A percentile compares a stretch with the other conserved stretches of the same genome.
Evolutionary conservation across 106 monocot species (phyloP).

Genomic region (Dioscorea alata): DNA sequence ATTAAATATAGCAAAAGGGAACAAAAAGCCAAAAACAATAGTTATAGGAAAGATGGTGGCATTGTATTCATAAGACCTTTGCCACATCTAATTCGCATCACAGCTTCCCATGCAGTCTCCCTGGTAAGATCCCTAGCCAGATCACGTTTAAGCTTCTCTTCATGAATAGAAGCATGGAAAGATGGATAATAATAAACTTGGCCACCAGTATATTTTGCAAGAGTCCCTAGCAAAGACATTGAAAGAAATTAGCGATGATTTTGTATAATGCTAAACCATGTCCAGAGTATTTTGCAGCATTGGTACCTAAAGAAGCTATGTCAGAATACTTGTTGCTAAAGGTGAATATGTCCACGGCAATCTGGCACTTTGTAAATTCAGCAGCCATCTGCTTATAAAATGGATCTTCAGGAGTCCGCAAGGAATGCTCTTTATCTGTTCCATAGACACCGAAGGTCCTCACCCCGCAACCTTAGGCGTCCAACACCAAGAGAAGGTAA

Average conservation of each 20-base stretch:
- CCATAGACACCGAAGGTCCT: slow-evolving; percentile 87
- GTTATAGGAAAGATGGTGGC: neutral
- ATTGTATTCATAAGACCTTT: slow-evolving; percentile 47
- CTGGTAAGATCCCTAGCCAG: slow-evolving; percentile 82
- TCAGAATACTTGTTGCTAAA: slow-evolving; percentile 80
- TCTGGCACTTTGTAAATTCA: slow-evolving; percentile 92
- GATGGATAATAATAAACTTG: slow-evolving; percentile 96
- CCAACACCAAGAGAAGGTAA: slow-evolving; percentile 93
- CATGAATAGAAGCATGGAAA: slow-evolving; percentile 51
- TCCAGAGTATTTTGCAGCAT: neutral
- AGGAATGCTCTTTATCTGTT: slow-evolving; percentile 78
- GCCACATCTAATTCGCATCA: slow-evolving; percentile 96
- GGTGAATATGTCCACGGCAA: slow-evolving; percentile 77
- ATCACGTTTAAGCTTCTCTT: slow-evolving; percentile 75
- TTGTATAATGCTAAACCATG: neutral
- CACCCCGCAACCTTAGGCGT: slow-evolving; percentile 77
- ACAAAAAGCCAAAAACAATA: neutral
- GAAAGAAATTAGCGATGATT: slow-evolving; percentile 4
- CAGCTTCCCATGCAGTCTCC: slow-evolving; percentile 98
- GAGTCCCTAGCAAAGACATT: slow-evolving; percentile 42
- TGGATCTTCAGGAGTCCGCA: slow-evolving; percentile 84
- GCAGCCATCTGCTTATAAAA: slow-evolving; percentile 99
- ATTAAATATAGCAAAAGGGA: no score
- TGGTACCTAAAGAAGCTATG: slow-evolving; percentile 90
- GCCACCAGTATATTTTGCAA: slow-evolving; percentile 93